These are phyloP conservation scores for Candida maesae DNA, from an alignment of 805 yeast genomes.

Conservation along the genomic window DNA sequence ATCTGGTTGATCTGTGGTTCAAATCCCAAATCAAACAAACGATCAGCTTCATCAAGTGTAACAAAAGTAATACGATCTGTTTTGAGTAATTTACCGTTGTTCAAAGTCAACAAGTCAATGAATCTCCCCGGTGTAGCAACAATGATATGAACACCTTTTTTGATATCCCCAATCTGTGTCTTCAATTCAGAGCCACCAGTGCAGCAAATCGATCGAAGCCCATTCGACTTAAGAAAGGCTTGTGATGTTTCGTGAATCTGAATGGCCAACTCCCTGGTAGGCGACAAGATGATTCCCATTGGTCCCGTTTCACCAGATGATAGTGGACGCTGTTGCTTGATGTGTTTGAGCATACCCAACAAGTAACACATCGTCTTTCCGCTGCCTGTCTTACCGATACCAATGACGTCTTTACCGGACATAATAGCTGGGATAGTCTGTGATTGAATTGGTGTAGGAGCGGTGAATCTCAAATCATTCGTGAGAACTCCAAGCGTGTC, in stretches of 20 bases:
- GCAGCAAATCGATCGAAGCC: conserved; percentile 65
- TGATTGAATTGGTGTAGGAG: conserved; percentile 85
- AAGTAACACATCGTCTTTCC: conserved; percentile 92
- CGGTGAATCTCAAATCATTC: conserved; percentile 44
- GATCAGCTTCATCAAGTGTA: conserved; percentile 94
- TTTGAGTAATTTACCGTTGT: conserved; percentile 67
- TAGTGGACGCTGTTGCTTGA: conserved; percentile 64
- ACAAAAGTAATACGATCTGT: conserved; percentile 69
- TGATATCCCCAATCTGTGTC: conserved; percentile 73
- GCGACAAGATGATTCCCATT: conserved; percentile 73
- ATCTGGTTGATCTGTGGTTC: conserved; percentile 92
- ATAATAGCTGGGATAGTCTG: conserved; percentile 89
- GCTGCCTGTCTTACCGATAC: conserved; percentile 94
- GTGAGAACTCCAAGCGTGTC: conserved; percentile 50
- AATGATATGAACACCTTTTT: conserved; percentile 72
- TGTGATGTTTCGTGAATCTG: conserved; percentile 72
- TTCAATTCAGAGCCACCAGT: conserved; percentile 89
- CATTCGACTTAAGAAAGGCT: conserved; percentile 49
- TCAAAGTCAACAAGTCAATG: conserved; percentile 82
- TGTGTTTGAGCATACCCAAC: conserved; percentile 79
- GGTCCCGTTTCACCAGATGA: conserved; percentile 60
- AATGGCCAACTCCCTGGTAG: conserved; percentile 87
- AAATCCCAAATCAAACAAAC: conserved; percentile 96
- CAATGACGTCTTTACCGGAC: conserved; percentile 87
- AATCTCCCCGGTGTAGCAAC: conserved; percentile 96